Conservation (phyloP, 768 basidiomycete species). For the Cytidiella melzeri region DNA sequence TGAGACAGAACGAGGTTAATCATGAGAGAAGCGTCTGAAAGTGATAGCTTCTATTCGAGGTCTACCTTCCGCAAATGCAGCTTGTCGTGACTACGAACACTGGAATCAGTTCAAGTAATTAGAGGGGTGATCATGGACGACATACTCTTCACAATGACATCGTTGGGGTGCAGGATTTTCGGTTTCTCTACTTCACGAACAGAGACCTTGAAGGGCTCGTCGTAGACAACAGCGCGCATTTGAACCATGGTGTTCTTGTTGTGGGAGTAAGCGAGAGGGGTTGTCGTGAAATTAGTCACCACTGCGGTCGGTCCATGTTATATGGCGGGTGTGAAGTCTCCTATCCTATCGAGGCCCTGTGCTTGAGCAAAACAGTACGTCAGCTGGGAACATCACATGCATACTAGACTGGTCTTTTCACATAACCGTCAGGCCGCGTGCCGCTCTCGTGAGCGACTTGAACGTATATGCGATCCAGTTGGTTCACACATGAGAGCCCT, state of each 20-base stretch:
- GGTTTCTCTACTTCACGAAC: slow-evolving; percentile 43
- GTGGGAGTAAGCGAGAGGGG: too few species aligned
- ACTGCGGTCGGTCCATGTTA: not conserved
- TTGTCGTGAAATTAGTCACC: too few species aligned
- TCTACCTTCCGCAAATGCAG: slow-evolving; percentile 46
- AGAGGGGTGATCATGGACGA: not conserved
- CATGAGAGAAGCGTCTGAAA: not conserved
- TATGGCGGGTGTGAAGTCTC: slow-evolving; percentile 1
- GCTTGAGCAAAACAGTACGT: not conserved
- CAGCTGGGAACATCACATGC: slow-evolving; percentile 11
- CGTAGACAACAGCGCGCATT: slow-evolving; percentile 53
- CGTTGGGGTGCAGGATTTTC: slow-evolving; percentile 44
- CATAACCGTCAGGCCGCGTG: too few species aligned
- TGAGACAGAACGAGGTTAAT: slow-evolving; percentile 11
- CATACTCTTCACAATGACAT: slow-evolving; percentile 43
- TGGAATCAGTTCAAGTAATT: not conserved
- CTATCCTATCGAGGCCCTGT: slow-evolving; percentile 3
- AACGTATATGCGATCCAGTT: not conserved
- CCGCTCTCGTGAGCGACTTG: too few species aligned
- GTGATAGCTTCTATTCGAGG: not conserved
- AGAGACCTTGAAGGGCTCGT: slow-evolving; percentile 41
- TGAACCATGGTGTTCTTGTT: slow-evolving; percentile 6
- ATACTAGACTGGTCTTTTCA: not conserved
- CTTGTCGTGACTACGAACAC: slow-evolving; percentile 43
- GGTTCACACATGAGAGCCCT: not conserved